Conservation (phyloP, 129 eudicot genomes). For the Sambucus nigra region DNA sequence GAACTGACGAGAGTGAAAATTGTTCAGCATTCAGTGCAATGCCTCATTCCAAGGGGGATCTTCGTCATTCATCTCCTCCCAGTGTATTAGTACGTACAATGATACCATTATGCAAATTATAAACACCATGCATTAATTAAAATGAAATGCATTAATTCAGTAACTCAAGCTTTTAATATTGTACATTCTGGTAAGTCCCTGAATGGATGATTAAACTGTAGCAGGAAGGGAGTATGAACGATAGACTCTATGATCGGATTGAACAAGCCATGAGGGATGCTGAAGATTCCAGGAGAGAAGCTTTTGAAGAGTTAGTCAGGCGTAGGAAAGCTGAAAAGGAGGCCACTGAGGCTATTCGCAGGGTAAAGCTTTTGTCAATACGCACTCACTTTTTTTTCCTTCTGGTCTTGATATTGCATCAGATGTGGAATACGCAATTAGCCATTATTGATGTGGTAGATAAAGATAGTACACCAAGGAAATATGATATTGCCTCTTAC, state of each 20-base stretch:
- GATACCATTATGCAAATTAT: neutral
- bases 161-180: neutral
- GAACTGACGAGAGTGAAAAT: conserved; percentile 21
- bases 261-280: conserved; percentile 61
- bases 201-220: conserved; percentile 6
- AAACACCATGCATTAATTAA: too few relatives aligned
- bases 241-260: conserved; percentile 59
- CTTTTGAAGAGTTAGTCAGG: conserved; percentile 65
- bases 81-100: conserved; percentile 28
- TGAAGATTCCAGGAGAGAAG: conserved; percentile 48
- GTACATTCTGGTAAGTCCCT: neutral
- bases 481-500: too few relatives aligned
- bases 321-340: conserved; percentile 79
- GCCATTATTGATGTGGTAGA: too few relatives aligned
- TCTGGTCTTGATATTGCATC: neutral
- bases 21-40: conserved; percentile 9
- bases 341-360: conserved; percentile 58
- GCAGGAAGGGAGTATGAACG: conserved; percentile 46
- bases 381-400: neutral
- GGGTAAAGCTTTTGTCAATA: conserved; percentile 35
- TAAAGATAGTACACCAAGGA: too few relatives aligned
- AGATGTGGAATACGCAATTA: too few relatives aligned
- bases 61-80: conserved; percentile 25
- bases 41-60: conserved; percentile 17
- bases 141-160: neutral